Evolutionary conservation across 1,284 basidiomycete genomes (phyloP).

Genomic region (Sporisorium scitamineum): DNA sequence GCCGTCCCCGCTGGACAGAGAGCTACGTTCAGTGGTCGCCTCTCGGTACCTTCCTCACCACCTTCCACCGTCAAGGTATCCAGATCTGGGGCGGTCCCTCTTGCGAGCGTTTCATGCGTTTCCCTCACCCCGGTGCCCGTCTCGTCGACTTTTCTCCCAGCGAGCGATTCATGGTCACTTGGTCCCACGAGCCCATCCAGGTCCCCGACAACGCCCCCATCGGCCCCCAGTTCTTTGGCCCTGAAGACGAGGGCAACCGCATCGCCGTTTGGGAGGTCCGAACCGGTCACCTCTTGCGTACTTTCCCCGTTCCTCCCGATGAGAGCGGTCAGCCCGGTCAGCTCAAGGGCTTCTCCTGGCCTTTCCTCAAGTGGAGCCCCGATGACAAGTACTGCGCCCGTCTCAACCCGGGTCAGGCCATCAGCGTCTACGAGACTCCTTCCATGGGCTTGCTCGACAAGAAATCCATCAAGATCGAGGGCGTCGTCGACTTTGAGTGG

Average conservation of each 20-base stretch:
- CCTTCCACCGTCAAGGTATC: constrained; percentile 94
- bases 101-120: constrained; percentile 87
- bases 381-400: constrained; percentile 96
- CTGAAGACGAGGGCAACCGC: constrained; percentile 96
- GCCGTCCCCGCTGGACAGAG: constrained; percentile 88
- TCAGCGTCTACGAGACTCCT: constrained; percentile 96
- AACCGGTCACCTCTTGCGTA: constrained; percentile 89
- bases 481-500: constrained; percentile 99
- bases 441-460: constrained; percentile 94
- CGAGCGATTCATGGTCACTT: constrained; percentile 96
- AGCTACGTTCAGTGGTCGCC: constrained; percentile 98
- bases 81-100: constrained; percentile 93
- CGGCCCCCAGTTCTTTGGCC: constrained; percentile 78
- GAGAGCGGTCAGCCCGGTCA: constrained; percentile 69
- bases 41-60: constrained; percentile 90
- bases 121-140: constrained; percentile 94
- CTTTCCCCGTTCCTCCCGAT: constrained; percentile 78
- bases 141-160: constrained; percentile 97
- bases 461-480: constrained; percentile 97
- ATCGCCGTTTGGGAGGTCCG: constrained; percentile 98
- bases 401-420: constrained; percentile 87
- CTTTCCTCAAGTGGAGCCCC: constrained; percentile 95
- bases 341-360: constrained; percentile 83
- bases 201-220: constrained; percentile 81
- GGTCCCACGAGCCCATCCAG: constrained; percentile 94